Percentiles rank a stretch among this genome's conserved stretches.
Conservation (phyloP, 192 early-diverging fungal genomes). For the Neocallimastix lanati region DNA sequence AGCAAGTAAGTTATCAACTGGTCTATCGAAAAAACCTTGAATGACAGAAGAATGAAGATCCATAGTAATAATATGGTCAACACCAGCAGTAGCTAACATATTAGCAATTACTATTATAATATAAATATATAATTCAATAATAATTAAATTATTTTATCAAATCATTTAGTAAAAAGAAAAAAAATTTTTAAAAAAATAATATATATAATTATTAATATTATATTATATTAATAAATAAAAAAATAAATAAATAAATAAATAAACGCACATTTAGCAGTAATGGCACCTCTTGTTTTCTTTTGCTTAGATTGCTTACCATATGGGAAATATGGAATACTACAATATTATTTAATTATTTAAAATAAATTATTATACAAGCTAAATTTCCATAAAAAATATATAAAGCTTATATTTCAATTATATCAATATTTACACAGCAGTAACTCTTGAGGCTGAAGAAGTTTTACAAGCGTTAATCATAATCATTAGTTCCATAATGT, state of each 20-base stretch:
- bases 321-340: constrained; percentile 80
- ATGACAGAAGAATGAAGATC: constrained; percentile 88
- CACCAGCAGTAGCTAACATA: constrained; percentile 83
- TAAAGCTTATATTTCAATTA: too few relatives aligned
- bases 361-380: too few relatives aligned
- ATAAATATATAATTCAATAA: too few relatives aligned
- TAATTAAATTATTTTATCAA: too few relatives aligned
- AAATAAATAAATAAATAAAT: too few relatives aligned
- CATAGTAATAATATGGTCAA: constrained; percentile 97
- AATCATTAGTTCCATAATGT: constrained; percentile 94
- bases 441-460: constrained; percentile 78
- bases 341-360: too few relatives aligned
- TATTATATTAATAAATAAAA: too few relatives aligned
- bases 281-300: constrained; percentile 89
- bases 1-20: constrained; percentile 76
- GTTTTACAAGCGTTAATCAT: constrained; percentile 92
- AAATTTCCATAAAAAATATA: too few relatives aligned
- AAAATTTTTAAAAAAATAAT: too few relatives aligned
- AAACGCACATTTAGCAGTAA: constrained; percentile 81
- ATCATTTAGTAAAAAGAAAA: too few relatives aligned
- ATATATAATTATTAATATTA: too few relatives aligned
- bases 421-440: constrained; percentile 39
- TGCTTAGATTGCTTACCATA: constrained; percentile 97
- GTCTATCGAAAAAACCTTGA: constrained; percentile 89
- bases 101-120: constrained; percentile 84